Percentiles rank a stretch among this genome's conserved stretches.
phyloP scores from a whole-genome alignment of 164 flowering plant genomes.

The Houttuynia cordata region DNA sequence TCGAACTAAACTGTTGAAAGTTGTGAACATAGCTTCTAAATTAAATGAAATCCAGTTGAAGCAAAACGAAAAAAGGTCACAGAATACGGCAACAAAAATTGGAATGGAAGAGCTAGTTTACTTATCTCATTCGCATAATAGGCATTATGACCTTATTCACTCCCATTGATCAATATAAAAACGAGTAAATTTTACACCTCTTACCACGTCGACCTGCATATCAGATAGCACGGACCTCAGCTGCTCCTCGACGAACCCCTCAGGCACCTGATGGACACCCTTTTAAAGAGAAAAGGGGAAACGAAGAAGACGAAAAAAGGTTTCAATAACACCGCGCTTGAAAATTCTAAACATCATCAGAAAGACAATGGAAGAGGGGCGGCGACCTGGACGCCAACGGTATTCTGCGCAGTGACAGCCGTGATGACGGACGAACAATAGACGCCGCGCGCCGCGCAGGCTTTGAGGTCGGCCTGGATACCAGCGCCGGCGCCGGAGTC shows the following conservation, averaged over 20 bases:
- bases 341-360: too few species aligned
- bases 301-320: too few species aligned
- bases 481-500: constrained; percentile 99
- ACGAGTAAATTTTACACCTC: constrained; percentile 3
- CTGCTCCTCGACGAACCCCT: constrained; percentile 69
- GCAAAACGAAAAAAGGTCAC: too few species aligned
- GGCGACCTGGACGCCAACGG: constrained; percentile 89
- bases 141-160: neutral
- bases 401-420: constrained; percentile 92
- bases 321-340: too few species aligned
- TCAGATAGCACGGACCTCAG: constrained; percentile 83
- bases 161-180: neutral
- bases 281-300: constrained; percentile 9
- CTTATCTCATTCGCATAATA: too few species aligned
- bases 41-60: too few species aligned
- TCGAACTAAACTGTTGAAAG: too few species aligned
- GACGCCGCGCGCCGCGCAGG: constrained; percentile 83
- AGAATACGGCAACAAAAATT: too few species aligned
- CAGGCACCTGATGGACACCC: constrained; percentile 58
- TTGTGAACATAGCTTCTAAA: too few species aligned
- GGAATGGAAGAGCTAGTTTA: too few species aligned
- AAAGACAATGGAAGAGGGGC: neutral
- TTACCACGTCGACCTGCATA: constrained; percentile 90
- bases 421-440: constrained; percentile 93
- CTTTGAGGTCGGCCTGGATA: constrained; percentile 90